Percentiles rank a stretch among this genome's conserved stretches.
Evolutionary conservation across 73 alveolate species (phyloP).

Genomic region (Tetrahymena thermophila): DNA sequence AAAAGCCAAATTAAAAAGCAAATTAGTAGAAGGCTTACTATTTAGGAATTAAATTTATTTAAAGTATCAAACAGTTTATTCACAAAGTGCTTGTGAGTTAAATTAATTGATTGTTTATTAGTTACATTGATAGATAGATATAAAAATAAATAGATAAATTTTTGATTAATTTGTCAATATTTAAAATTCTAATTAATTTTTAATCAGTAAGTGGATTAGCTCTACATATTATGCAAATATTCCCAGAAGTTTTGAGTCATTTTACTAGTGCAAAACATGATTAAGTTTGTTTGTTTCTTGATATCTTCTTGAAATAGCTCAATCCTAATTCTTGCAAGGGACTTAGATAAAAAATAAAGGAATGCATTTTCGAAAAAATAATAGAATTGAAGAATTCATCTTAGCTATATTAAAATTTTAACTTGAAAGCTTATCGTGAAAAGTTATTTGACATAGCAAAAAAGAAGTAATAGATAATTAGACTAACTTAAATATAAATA

Average conservation of each 20-base stretch:
- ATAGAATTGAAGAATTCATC: not conserved
- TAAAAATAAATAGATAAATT: not conserved
- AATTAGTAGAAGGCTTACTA: too few relatives aligned
- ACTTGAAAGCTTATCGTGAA: conserved; percentile 1
- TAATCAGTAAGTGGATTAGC: not conserved
- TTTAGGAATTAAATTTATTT: not conserved
- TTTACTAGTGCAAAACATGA: not conserved
- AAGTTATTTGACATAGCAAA: not conserved
- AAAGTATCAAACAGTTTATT: too few relatives aligned
- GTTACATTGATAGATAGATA: too few relatives aligned
- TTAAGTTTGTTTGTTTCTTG: not conserved
- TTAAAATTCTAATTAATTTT: not conserved
- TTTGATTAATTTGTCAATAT: not conserved
- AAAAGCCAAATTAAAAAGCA: not conserved
- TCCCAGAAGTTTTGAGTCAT: not conserved
- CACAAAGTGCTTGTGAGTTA: not conserved
- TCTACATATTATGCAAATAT: not conserved
- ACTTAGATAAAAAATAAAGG: not conserved
- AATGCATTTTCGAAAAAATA: not conserved
- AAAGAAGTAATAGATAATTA: not conserved
- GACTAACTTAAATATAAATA: not conserved
- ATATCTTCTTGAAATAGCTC: not conserved
- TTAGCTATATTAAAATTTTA: not conserved
- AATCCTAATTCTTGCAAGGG: not conserved
- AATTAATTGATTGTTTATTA: not conserved